These are phyloP conservation scores for Reticulascus tulasneorum DNA, from an alignment of 2,329 filamentous ascomycete species.

Conservation along the genomic window DNA sequence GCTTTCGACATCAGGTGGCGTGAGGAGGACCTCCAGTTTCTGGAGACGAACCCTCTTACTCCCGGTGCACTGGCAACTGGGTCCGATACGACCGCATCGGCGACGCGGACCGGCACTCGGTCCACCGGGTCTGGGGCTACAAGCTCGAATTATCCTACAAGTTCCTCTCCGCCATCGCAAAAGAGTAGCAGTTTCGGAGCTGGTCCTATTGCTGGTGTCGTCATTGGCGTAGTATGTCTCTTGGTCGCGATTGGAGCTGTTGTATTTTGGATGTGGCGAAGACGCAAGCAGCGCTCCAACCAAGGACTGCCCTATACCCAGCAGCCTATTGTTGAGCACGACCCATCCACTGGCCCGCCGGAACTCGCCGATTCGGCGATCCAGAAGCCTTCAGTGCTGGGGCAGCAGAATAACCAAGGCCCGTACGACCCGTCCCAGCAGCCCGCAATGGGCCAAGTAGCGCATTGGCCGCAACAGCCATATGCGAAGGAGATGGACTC, in stretches of 20 bases:
- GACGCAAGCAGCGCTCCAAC: too few species aligned
- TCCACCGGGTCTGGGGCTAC: not conserved
- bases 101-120: not conserved
- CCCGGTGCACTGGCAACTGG: slow-evolving; percentile 13
- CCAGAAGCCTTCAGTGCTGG: too few species aligned
- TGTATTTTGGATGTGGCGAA: not conserved
- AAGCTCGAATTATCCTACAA: not conserved
- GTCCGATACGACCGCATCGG: slow-evolving; percentile 2
- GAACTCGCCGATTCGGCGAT: too few species aligned
- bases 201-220: too few species aligned
- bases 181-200: not conserved
- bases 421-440: too few species aligned
- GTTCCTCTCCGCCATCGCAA: slow-evolving; percentile 1
- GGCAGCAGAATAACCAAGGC: too few species aligned
- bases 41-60: slow-evolving; percentile 16
- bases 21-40: slow-evolving; percentile 12
- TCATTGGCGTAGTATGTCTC: not conserved
- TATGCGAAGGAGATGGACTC: too few species aligned
- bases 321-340: too few species aligned
- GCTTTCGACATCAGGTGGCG: slow-evolving; percentile 18
- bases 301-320: too few species aligned
- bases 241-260: slow-evolving; percentile 9
- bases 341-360: too few species aligned
- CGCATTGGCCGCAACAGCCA: too few species aligned
- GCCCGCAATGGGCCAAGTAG: too few species aligned